Evolutionary conservation across 768 basidiomycete species (phyloP).

Genomic region (Rhodosporidiobolus sp.): DNA sequence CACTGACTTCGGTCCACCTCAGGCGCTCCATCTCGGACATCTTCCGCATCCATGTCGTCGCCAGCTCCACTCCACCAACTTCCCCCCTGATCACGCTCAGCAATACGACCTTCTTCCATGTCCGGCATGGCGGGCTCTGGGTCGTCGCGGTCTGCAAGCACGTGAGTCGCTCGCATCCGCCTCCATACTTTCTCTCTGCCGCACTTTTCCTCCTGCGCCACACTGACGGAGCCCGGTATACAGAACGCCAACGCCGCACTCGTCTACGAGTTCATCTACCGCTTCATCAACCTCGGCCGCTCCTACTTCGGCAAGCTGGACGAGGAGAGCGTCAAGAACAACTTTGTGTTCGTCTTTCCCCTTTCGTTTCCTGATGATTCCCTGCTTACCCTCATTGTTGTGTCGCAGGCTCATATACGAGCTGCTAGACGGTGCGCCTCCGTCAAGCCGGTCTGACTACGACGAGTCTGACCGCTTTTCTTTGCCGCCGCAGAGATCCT

Average conservation of each 20-base stretch:
- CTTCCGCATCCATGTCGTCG: conserved; percentile 97
- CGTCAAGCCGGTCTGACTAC: background rate
- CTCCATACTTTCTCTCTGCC: too few species aligned
- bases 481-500: conserved; percentile 69
- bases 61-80: conserved; percentile 68
- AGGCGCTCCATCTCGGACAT: conserved; percentile 51
- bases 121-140: conserved; percentile 90
- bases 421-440: conserved; percentile 80
- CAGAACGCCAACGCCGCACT: conserved; percentile 91
- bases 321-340: conserved; percentile 97
- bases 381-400: background rate
- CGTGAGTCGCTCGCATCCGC: conserved; percentile 11
- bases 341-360: conserved; percentile 63
- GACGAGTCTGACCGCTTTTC: too few species aligned
- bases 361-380: background rate
- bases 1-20: background rate
- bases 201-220: too few species aligned
- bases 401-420: conserved; percentile 73
- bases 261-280: conserved; percentile 96
- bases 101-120: conserved; percentile 98
- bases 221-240: background rate
- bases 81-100: conserved; percentile 97
- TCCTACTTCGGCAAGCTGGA: conserved; percentile 98
- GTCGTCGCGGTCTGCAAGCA: conserved; percentile 53
- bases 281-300: conserved; percentile 88